Percentiles rank a stretch among this genome's conserved stretches.
Conservation (phyloP, 2,329 filamentous ascomycete species). For the Diplocarpon mali region DNA sequence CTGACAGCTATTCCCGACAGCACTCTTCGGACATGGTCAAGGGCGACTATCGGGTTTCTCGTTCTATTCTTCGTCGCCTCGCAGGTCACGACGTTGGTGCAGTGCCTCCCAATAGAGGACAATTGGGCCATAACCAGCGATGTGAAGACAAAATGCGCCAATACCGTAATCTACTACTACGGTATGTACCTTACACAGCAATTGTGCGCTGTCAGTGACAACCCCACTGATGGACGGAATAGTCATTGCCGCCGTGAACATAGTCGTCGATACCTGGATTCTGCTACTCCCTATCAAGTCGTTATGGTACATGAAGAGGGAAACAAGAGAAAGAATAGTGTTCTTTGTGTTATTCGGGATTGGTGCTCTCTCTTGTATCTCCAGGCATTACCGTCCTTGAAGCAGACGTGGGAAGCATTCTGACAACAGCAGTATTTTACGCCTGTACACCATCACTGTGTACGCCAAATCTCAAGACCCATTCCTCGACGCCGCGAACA, state of each 20-base stretch:
- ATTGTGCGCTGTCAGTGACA: too few species aligned
- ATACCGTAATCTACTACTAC: constrained; percentile 28
- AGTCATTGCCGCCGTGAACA: constrained; percentile 12
- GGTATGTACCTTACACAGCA: constrained; percentile 16
- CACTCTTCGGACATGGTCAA: constrained; percentile 18
- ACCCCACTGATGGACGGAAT: not conserved
- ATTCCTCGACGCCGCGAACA: constrained; percentile 17
- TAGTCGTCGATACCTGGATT: constrained; percentile 13
- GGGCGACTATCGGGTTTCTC: constrained; percentile 23
- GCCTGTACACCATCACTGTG: constrained; percentile 25
- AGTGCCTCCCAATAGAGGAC: constrained; percentile 27
- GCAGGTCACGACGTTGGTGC: constrained; percentile 21
- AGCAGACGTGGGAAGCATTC: too few species aligned
- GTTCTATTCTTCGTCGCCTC: constrained; percentile 21
- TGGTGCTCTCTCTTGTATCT: constrained; percentile 20
- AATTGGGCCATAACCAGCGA: constrained; percentile 27
- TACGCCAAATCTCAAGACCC: constrained; percentile 22
- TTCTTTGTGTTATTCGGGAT: constrained; percentile 12
- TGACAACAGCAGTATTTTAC: constrained; percentile 18
- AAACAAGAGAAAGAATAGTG: constrained; percentile 9
- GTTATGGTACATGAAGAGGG: constrained; percentile 8
- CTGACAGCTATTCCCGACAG: constrained; percentile 19
- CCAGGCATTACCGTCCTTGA: constrained; percentile 2
- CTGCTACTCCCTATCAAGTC: constrained; percentile 12
- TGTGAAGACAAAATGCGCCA: constrained; percentile 25